phyloP scores from a whole-genome alignment of 257 asterid species.

The Solanum arcanum region DNA sequence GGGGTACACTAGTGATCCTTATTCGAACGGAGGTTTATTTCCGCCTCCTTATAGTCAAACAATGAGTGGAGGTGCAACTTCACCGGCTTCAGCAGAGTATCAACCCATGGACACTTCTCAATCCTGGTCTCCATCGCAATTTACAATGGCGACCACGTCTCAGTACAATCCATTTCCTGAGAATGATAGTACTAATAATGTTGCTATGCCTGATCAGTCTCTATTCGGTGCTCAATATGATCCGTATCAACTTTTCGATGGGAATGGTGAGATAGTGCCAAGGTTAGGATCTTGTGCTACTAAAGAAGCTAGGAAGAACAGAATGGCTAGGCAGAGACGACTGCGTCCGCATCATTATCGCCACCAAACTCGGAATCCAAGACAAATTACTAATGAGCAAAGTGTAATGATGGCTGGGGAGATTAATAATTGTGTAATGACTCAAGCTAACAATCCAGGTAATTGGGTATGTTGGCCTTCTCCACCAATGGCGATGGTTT shows the following conservation, averaged over 20 bases:
- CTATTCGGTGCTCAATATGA: conserved; percentile 14
- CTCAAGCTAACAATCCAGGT: conserved; percentile 10
- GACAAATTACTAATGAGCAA: background rate
- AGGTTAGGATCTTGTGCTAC: conserved; percentile 28
- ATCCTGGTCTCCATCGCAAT: conserved; percentile 33
- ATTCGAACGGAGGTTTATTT: conserved; percentile 13
- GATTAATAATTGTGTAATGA: background rate
- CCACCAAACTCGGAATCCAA: background rate
- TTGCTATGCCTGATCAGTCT: conserved; percentile 1
- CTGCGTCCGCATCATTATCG: conserved; percentile 32
- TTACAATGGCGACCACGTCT: conserved; percentile 14
- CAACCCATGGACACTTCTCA: conserved; percentile 36
- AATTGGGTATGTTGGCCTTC: conserved; percentile 50
- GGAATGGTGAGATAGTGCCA: conserved; percentile 39
- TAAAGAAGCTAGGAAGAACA: conserved; percentile 83
- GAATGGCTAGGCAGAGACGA: conserved; percentile 84
- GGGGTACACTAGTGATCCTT: background rate
- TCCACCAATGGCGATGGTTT: background rate
- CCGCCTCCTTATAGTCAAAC: background rate
- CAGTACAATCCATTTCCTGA: conserved; percentile 33
- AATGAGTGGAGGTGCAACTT: conserved; percentile 29
- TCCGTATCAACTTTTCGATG: conserved; percentile 38
- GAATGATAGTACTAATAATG: background rate
- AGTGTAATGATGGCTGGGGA: background rate
- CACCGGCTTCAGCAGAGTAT: conserved; percentile 14